Percentiles rank a stretch among this genome's conserved stretches.
Evolutionary conservation across 192 early-diverging fungal genomes (phyloP).

Genomic region (Entomortierella lignicola): DNA sequence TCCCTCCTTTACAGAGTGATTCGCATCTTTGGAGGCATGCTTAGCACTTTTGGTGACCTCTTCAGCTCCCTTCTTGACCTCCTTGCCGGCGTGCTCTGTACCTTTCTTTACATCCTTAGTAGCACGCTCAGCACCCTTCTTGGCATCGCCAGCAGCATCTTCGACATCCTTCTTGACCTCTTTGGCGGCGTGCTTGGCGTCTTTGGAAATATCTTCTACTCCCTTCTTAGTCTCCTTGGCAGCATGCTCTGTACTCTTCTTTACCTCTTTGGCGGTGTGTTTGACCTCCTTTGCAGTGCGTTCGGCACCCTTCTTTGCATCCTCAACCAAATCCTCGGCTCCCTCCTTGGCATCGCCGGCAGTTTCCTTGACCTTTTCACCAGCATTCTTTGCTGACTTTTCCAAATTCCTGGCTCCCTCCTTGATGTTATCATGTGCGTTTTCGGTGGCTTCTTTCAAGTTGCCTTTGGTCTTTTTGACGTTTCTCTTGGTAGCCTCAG

Average conservation of each 20-base stretch:
- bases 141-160: not conserved
- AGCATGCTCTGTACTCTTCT: not conserved
- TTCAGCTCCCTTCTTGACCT: not conserved
- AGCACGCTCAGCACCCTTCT: not conserved
- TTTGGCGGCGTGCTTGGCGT: conserved; percentile 6
- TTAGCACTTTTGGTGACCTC: not conserved
- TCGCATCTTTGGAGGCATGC: conserved; percentile 8
- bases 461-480: conserved; percentile 18
- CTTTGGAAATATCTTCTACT: not conserved
- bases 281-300: conserved; percentile 13
- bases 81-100: not conserved
- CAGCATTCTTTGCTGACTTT: not conserved
- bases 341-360: conserved; percentile 19
- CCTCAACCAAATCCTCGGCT: conserved; percentile 11
- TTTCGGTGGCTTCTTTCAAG: conserved; percentile 1
- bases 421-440: conserved; percentile 19
- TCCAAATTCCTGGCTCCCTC: conserved; percentile 15
- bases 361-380: conserved; percentile 13
- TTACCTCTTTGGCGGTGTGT: conserved; percentile 5
- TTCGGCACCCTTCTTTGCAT: conserved; percentile 11
- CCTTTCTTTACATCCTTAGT: not conserved
- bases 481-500: not conserved
- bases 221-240: conserved; percentile 19
- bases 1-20: conserved; percentile 4
- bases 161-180: conserved; percentile 9